Conservation (phyloP, 169 alveolate genomes). For the Plasmodium inui region DNA sequence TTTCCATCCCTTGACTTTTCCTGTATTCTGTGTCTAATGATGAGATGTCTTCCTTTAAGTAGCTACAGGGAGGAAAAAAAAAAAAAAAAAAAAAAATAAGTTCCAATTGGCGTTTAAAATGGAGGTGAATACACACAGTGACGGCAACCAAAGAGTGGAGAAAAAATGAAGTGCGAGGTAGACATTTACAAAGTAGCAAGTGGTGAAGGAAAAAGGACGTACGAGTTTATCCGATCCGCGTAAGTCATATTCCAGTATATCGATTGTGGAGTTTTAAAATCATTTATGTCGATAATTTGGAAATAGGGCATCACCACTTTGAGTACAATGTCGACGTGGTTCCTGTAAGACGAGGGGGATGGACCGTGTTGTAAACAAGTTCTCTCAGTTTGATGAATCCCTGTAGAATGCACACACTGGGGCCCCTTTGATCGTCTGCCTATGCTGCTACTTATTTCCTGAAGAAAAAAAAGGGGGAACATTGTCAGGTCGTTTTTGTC, state of each 20-base stretch:
- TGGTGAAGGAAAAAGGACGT: neutral
- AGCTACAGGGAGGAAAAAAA: neutral
- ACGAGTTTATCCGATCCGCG: slow-evolving; percentile 55
- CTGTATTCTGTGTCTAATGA: slow-evolving; percentile 44
- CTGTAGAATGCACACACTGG: neutral
- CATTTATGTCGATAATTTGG: slow-evolving; percentile 65
- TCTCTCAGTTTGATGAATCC: neutral
- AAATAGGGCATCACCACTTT: slow-evolving; percentile 74
- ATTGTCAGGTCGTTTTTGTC: neutral
- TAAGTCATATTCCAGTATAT: slow-evolving; percentile 71
- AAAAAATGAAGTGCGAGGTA: neutral
- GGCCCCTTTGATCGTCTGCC: neutral
- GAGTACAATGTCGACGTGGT: slow-evolving; percentile 39
- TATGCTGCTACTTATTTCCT: slow-evolving; percentile 54
- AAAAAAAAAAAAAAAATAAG: neutral
- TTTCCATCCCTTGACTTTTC: slow-evolving; percentile 43
- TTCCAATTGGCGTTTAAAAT: neutral
- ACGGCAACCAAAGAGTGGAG: neutral
- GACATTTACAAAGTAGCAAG: neutral
- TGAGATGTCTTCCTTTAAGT: slow-evolving; percentile 45
- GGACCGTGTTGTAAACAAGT: neutral
- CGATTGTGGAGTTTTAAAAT: slow-evolving; percentile 68
- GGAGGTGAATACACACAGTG: neutral
- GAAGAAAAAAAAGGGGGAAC: neutral
- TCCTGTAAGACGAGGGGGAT: slow-evolving; percentile 35